These are phyloP conservation scores for Picochlorum sp. DNA, from an alignment of 139 green algal species.

Conservation along the genomic window DNA sequence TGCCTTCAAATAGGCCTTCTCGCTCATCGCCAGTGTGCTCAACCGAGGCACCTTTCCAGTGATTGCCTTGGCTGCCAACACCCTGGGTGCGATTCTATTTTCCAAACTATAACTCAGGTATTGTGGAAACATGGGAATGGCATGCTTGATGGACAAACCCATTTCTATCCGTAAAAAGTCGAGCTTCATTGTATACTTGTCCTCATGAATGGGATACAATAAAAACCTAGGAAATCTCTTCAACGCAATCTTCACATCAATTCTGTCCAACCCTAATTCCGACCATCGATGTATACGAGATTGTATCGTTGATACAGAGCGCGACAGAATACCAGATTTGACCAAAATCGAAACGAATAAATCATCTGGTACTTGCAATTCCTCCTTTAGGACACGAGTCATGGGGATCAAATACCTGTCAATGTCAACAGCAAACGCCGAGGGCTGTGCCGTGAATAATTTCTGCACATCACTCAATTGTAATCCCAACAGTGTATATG, in stretches of 20 bases:
- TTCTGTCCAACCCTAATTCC: slow-evolving; percentile 8
- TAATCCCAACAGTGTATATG: slow-evolving; percentile 2
- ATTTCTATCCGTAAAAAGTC: slow-evolving; percentile 17
- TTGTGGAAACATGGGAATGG: slow-evolving; percentile 15
- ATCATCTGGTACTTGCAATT: neutral
- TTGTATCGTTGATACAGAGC: slow-evolving; percentile 17
- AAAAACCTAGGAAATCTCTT: slow-evolving; percentile 13
- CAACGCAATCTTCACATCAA: slow-evolving; percentile 10
- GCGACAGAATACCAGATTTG: slow-evolving; percentile 8
- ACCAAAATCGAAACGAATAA: slow-evolving; percentile 10
- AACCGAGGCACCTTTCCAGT: slow-evolving; percentile 3
- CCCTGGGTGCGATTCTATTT: slow-evolving; percentile 19
- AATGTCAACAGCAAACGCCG: neutral
- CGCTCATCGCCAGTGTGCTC: neutral
- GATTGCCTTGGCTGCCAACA: slow-evolving; percentile 2
- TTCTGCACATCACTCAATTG: neutral
- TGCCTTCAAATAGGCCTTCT: slow-evolving; percentile 4
- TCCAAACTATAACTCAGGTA: slow-evolving; percentile 21
- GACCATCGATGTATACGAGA: slow-evolving; percentile 10
- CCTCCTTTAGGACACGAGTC: neutral
- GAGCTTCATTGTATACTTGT: slow-evolving; percentile 26
- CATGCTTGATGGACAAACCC: neutral
- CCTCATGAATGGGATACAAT: slow-evolving; percentile 13
- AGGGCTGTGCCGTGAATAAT: slow-evolving; percentile 9
- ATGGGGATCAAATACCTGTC: neutral